phyloP scores from a whole-genome alignment of 2,329 filamentous ascomycete genomes.

The Coniella lustricola region DNA sequence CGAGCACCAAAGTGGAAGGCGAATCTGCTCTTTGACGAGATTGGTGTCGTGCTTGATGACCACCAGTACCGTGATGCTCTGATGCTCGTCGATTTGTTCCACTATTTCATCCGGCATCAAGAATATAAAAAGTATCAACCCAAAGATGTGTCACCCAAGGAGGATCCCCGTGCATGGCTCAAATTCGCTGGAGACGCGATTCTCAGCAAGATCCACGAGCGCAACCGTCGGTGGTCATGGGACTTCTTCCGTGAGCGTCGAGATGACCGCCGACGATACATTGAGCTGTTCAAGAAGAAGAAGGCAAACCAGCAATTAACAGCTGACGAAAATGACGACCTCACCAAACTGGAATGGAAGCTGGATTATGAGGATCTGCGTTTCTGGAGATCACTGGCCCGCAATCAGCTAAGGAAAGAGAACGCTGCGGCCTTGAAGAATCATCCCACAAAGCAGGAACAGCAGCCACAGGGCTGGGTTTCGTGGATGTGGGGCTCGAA shows the following conservation, averaged over 20 bases:
- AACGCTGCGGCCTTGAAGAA: conserved; percentile 80
- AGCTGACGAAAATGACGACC: conserved; percentile 61
- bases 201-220: conserved; percentile 88
- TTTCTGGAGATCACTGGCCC: conserved; percentile 91
- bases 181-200: conserved; percentile 86
- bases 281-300: conserved; percentile 92
- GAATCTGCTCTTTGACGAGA: conserved; percentile 88
- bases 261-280: conserved; percentile 83
- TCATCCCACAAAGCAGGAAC: conserved; percentile 36
- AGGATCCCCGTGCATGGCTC: conserved; percentile 89
- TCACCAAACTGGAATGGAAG: conserved; percentile 77
- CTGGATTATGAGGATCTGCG: conserved; percentile 89
- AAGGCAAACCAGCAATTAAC: conserved; percentile 68
- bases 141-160: conserved; percentile 70
- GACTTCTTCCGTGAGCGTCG: conserved; percentile 87
- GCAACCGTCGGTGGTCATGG: conserved; percentile 92
- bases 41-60: conserved; percentile 95
- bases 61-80: conserved; percentile 94
- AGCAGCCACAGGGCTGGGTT: conserved; percentile 76
- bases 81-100: conserved; percentile 98
- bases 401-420: conserved; percentile 92
- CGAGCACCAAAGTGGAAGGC: conserved; percentile 83
- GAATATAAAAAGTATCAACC: conserved; percentile 93
- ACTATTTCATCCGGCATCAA: conserved; percentile 96
- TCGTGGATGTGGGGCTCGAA: conserved; percentile 88